Evolutionary conservation across 116 monocot genomes (phyloP), one percentile per base, ranked within the genome.

Genomic region (Dioscorea cayenensis): DNA sequence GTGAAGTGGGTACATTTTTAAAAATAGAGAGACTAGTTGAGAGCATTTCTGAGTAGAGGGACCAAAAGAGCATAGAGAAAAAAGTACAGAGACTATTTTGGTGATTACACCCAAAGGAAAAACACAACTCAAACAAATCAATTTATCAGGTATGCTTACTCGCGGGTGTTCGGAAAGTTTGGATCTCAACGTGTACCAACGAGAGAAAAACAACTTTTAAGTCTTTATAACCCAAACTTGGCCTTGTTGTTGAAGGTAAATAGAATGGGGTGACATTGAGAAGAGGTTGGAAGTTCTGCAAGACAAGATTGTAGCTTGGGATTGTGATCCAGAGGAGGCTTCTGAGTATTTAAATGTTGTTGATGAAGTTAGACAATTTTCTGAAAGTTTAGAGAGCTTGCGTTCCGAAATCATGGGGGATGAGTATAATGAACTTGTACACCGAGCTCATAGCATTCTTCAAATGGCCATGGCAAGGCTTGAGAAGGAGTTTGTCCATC

Each of bases 401-500:
- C 36, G 69, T 8, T 67, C 21, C 7, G 51, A 49, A 43, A 68
- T 58, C 38, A 51, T 64, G 36, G 65, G 65, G 2, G 50, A 37
- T 14, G 51, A 66, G 19, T 49, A 48, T 16, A 66, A 62, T 48
- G 81, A 76, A 19, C 73, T 87, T 51, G 25, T 79, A 25, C 6
- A 37, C 20, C 75, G 52, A 66, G 85, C 80, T 0, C n/a, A 76
- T 50, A 62, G 37, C 76, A 75, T 79, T 74, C 79, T 90, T 74
- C 81, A 94, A 68, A 83, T 75, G 60, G 82, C 80, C 49, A 85
- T 94, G 87, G 49, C 71, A 13, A 90, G 82, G 70, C 79, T 94
- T 10, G 90, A 88, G 65, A 83, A 87, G n/a, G 94, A 94, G 79
- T 83, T 94, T 70, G 65, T 75, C 55, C 76, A 81, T 59, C 81